phyloP scores from a whole-genome alignment of 768 basidiomycete genomes.

The Coprinopsis sp. region DNA sequence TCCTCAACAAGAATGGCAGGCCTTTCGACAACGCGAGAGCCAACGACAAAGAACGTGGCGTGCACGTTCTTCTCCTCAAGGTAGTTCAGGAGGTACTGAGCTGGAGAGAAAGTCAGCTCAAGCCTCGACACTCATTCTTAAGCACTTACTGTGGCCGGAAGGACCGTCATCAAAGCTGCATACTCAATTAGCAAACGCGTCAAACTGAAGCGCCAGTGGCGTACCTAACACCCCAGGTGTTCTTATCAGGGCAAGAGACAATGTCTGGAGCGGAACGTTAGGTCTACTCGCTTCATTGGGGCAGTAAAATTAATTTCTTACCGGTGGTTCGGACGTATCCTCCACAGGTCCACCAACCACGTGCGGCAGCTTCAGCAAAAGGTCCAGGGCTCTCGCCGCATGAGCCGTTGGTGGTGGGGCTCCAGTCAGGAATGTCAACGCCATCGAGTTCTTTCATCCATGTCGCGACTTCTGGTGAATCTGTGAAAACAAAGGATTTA shows the following conservation, averaged over 20 bases:
- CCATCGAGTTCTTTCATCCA: slow-evolving; percentile 81
- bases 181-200: slow-evolving; percentile 2
- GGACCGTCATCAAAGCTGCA: slow-evolving; percentile 84
- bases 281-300: background rate
- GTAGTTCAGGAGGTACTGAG: slow-evolving; percentile 67
- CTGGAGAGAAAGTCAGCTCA: slow-evolving; percentile 8
- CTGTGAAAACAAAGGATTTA: slow-evolving; percentile 21
- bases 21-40: slow-evolving; percentile 77
- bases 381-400: slow-evolving; percentile 57
- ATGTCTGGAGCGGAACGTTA: slow-evolving; percentile 43
- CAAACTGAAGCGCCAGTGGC: too few relatives aligned
- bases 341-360: slow-evolving; percentile 93
- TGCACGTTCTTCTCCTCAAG: slow-evolving; percentile 55
- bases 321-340: slow-evolving; percentile 54
- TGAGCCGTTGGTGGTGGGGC: slow-evolving; percentile 61
- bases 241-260: slow-evolving; percentile 58
- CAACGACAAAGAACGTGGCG: slow-evolving; percentile 91
- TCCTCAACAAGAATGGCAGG: slow-evolving; percentile 73
- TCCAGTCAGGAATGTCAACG: slow-evolving; percentile 59
- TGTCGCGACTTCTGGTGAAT: slow-evolving; percentile 55
- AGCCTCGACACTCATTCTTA: background rate
- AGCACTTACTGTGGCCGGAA: slow-evolving; percentile 64
- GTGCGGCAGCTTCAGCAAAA: slow-evolving; percentile 49
- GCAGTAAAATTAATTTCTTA: slow-evolving; percentile 12
- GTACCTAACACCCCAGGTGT: slow-evolving; percentile 72